Base-by-base conservation (phyloP, 148 eudicot species). In the Nyssa sinensis region DNA sequence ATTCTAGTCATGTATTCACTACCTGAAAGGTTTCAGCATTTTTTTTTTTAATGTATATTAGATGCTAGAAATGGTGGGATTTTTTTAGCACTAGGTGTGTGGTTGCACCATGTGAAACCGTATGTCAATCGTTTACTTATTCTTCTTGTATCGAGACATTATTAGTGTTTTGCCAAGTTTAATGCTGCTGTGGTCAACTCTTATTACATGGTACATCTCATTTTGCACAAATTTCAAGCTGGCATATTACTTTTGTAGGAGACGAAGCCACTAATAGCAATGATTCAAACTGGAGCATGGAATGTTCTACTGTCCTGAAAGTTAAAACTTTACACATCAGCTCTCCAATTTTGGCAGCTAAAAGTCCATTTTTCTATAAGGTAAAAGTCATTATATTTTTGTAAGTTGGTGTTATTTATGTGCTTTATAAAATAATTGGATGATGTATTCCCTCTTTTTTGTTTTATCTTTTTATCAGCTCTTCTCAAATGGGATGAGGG, bases 331-430 rank as follows among this genome's bases (percentile, higher is more conserved):
- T 95, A 76, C 98, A 95, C 69, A 95, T 95, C 29, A 95, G 98
- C 77, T 95, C 98, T 71, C 97, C 98, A 35, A 95, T 95, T 74
- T 85, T 95, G 78, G 98, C 98, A 13, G 98, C 98, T 77, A 95
- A 92, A 78, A 92, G 97, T 80, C 97, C 99, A 11, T 95, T 92
- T 83, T 95, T 95, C 80, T 95, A 88, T 66, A 95, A 95, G 93
- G 99, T 93, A 80, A 58, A 34, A 5, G 8, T 53, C 60, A 7
- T 33, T 59, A 25, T 30, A 55, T 53, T 37, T 74, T 39, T 61
- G 53, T 30, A 11, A 64, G 53, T 12, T 57, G 60, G 41, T 53
- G 31, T 72, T 62, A 34, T 75, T 49, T 23, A 19, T 47, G 9
- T 69, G 49, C 55, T 64, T 47, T 70, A 1, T 47, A 62, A 60